A percentile compares a stretch with the other conserved stretches of the same genome.
phyloP scores from a whole-genome alignment of 129 eudicot species.

The Flaveria brownii region DNA sequence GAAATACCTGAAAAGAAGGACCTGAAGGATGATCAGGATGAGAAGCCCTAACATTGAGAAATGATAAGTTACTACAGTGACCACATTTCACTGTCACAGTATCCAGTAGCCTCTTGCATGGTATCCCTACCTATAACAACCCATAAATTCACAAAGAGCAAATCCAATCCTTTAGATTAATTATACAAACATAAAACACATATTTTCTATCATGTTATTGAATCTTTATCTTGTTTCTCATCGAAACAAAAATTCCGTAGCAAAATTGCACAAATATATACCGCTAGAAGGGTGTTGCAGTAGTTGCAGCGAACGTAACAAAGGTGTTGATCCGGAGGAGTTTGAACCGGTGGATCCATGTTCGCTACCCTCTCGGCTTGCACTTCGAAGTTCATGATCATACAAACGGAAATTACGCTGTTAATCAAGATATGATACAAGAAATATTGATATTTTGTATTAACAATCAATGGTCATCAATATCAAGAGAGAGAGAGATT shows the following conservation, averaged over 20 bases:
- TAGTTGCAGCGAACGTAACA: slow-evolving; percentile 96
- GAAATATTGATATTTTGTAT: slow-evolving; percentile 19
- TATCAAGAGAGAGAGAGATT: slow-evolving; percentile 13
- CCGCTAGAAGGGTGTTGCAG: slow-evolving; percentile 96
- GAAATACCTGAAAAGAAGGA: slow-evolving; percentile 51
- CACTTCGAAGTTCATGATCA: slow-evolving; percentile 48
- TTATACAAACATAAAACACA: no score
- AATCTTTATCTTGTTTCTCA: not conserved
- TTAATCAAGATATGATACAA: not conserved
- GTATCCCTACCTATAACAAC: slow-evolving; percentile 65
- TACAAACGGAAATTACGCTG: not conserved
- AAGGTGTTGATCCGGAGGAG: slow-evolving; percentile 64
- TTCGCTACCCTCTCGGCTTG: slow-evolving; percentile 37
- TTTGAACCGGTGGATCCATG: slow-evolving; percentile 50
- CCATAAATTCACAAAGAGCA: slow-evolving; percentile 4
- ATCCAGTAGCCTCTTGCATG: slow-evolving; percentile 83
- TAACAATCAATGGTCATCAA: slow-evolving; percentile 10
- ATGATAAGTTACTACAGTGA: slow-evolving; percentile 87
- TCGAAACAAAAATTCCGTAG: not conserved
- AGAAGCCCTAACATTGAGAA: slow-evolving; percentile 74
- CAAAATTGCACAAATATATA: slow-evolving; percentile 21
- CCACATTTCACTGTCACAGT: slow-evolving; percentile 97
- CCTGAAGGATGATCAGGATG: slow-evolving; percentile 44
- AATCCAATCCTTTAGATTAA: not conserved
- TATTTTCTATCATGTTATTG: no score